Conservation (phyloP, 2,329 filamentous ascomycete species). For the Sclerotinia sclerotiorum region DNA sequence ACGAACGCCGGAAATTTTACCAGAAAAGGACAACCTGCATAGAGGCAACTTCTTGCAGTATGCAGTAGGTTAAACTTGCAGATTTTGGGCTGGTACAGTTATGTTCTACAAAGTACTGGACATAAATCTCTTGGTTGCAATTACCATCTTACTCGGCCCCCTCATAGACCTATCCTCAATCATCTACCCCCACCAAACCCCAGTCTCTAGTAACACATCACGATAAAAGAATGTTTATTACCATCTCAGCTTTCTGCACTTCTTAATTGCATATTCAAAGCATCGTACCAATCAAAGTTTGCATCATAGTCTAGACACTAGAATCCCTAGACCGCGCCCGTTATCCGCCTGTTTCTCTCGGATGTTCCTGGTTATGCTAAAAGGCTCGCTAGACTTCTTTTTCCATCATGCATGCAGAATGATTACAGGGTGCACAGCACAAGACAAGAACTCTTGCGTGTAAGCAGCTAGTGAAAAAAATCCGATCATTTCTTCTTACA, state of each 20-base stretch:
- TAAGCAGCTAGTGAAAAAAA: background rate
- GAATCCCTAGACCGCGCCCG: slow-evolving; percentile 1
- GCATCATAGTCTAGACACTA: background rate
- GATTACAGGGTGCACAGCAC: background rate
- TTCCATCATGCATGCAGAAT: slow-evolving; percentile 10
- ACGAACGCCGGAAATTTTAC: background rate
- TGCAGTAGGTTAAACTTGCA: background rate
- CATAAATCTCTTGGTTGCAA: background rate
- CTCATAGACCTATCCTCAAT: background rate
- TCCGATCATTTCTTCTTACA: slow-evolving; percentile 3
- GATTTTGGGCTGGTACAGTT: background rate
- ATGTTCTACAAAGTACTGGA: background rate
- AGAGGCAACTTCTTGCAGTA: background rate
- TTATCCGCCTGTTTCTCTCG: background rate
- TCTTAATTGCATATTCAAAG: background rate
- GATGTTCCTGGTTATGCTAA: background rate
- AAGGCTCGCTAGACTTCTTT: background rate
- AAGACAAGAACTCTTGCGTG: background rate
- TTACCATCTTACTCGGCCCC: background rate
- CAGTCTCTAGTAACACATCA: background rate
- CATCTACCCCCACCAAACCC: background rate
- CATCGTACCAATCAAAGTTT: slow-evolving; percentile 4
- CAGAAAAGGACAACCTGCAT: background rate
- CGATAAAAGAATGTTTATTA: background rate
- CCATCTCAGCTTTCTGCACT: slow-evolving; percentile 6